These are phyloP conservation scores for Pulicaria dysenterica DNA, from an alignment of 129 eudicot species.

Conservation along the genomic window DNA sequence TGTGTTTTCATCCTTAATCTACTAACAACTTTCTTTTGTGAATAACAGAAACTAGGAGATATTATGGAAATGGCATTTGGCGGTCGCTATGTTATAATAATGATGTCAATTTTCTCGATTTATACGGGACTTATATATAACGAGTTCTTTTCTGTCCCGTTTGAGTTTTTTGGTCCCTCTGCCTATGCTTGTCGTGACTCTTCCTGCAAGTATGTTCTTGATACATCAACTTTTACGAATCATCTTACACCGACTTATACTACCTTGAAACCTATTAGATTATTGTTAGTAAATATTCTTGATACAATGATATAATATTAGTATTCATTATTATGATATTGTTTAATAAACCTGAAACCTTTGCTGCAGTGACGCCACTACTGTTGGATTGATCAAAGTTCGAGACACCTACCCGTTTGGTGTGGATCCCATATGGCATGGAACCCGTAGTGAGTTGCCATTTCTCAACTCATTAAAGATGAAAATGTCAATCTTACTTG, in stretches of 20 bases:
- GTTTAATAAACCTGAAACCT: not conserved
- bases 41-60: conserved; percentile 86
- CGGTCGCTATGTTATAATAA: conserved; percentile 85
- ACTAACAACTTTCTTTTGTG: conserved; percentile 33
- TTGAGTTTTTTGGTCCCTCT: conserved; percentile 77
- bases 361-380: conserved; percentile 70
- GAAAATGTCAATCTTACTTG: conserved; percentile 93
- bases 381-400: conserved; percentile 69
- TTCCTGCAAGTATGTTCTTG: conserved; percentile 60
- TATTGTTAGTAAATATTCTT: too few relatives aligned
- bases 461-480: conserved; percentile 91
- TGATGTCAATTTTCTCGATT: conserved; percentile 94
- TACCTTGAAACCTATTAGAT: conserved; percentile 8
- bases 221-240: conserved; percentile 4
- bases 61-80: conserved; percentile 96
- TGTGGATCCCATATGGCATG: conserved; percentile 93
- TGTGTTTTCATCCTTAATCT: not conserved
- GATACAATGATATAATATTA: too few relatives aligned
- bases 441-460: conserved; percentile 89
- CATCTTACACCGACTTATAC: not conserved
- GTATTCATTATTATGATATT: too few relatives aligned
- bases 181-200: conserved; percentile 81
- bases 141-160: conserved; percentile 89
- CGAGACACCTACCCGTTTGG: conserved; percentile 88
- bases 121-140: conserved; percentile 86